Conservation (phyloP, 257 asterid genomes). For the Buddleja alternifolia region DNA sequence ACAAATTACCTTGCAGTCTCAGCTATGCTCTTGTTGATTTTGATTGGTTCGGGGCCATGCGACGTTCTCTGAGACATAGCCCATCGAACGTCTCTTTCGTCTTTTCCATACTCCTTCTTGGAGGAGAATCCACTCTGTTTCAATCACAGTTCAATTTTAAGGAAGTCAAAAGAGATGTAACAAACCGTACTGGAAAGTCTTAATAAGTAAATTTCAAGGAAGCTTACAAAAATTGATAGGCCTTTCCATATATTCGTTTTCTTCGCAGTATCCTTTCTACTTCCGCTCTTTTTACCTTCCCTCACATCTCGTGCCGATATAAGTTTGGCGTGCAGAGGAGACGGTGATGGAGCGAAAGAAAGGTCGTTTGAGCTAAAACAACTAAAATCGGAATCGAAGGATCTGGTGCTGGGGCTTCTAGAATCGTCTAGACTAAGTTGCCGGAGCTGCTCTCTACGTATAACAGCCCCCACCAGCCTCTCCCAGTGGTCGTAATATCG, state of each 20-base stretch:
- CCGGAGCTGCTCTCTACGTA: constrained; percentile 23
- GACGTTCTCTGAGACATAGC: neutral
- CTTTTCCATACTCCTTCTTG: neutral
- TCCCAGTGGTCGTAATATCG: constrained; percentile 20
- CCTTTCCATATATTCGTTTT: too few species aligned
- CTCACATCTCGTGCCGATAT: too few species aligned
- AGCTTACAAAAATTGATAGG: too few species aligned
- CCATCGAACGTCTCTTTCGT: constrained; percentile 5
- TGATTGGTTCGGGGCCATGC: neutral
- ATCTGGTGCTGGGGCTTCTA: neutral
- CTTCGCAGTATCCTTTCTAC: too few species aligned
- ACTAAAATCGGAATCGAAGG: neutral
- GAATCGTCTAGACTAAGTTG: constrained; percentile 14
- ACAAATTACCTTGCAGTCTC: constrained; percentile 18
- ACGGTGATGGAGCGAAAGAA: too few species aligned
- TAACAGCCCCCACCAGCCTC: constrained; percentile 21
- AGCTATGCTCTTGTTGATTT: constrained; percentile 1
- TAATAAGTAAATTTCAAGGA: too few species aligned
- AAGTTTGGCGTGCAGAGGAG: too few species aligned
- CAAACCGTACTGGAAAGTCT: too few species aligned
- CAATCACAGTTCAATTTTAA: too few species aligned
- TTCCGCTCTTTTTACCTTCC: neutral
- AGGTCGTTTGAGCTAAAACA: too few species aligned
- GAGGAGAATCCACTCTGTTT: too few species aligned
- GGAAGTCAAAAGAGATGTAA: too few species aligned